A percentile compares a stretch with the other conserved stretches of the same genome.
Evolutionary conservation across 768 basidiomycete genomes (phyloP).

Genomic region (Rhizopogon vinicolor): DNA sequence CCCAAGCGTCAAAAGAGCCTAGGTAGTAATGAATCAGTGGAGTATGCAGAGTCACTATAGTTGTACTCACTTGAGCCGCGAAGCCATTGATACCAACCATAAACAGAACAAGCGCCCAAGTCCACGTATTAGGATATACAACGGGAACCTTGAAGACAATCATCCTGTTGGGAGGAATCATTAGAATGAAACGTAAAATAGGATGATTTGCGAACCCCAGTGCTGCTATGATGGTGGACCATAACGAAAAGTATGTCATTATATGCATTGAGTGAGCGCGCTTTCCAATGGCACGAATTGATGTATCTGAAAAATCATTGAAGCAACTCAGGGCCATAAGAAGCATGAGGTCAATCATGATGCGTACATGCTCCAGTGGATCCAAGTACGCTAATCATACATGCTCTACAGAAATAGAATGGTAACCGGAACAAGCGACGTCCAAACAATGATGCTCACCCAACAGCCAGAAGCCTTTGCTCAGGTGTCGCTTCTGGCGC

Average conservation of each 20-base stretch:
- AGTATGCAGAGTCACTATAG: neutral
- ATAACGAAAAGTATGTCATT: constrained; percentile 60
- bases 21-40: neutral
- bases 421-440: neutral
- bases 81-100: constrained; percentile 12
- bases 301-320: constrained; percentile 31
- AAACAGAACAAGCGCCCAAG: constrained; percentile 10
- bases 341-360: no score
- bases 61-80: constrained; percentile 10
- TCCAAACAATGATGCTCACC: constrained; percentile 24
- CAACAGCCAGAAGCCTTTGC: constrained; percentile 57
- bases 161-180: constrained; percentile 9
- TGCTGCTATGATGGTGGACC: constrained; percentile 35
- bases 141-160: neutral
- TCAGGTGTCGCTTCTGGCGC: constrained; percentile 16
- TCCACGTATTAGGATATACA: constrained; percentile 16
- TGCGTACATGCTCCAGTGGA: constrained; percentile 65
- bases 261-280: constrained; percentile 73
- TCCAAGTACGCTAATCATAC: constrained; percentile 61
- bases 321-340: neutral
- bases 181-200: neutral
- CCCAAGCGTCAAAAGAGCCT: constrained; percentile 56
- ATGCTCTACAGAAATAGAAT: constrained; percentile 35
- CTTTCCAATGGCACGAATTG: constrained; percentile 67
- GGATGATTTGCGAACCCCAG: neutral